Percentiles rank a stretch among this genome's conserved stretches.
These are phyloP conservation scores for Chrysanthemum lavandulifolium DNA, from an alignment of 129 eudicot species.

Conservation along the genomic window DNA sequence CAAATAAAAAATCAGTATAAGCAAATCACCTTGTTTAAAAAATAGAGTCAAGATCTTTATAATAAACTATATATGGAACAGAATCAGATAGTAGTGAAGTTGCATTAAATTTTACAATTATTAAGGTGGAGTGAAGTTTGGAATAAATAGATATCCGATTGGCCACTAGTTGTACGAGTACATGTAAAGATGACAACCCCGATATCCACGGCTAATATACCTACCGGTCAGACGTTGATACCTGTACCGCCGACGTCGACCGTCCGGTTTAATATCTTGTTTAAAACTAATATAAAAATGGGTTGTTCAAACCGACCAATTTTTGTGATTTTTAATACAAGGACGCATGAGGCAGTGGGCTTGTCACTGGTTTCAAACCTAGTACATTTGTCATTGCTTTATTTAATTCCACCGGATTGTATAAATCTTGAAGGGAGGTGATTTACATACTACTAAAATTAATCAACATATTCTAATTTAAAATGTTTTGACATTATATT, in stretches of 20 bases:
- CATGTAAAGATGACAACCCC: slow-evolving; percentile 20
- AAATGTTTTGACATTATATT: no score
- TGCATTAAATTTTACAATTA: background rate
- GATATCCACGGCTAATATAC: slow-evolving; percentile 12
- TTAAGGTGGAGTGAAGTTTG: slow-evolving; percentile 16
- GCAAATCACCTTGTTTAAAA: no score
- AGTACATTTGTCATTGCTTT: background rate
- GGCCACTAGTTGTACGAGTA: slow-evolving; percentile 16
- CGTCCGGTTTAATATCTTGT: background rate
- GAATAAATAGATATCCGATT: slow-evolving; percentile 22
- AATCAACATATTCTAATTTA: no score
- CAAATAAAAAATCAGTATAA: no score
- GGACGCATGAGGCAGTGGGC: slow-evolving; percentile 17
- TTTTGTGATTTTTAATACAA: slow-evolving; percentile 3
- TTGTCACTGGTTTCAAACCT: slow-evolving; percentile 13
- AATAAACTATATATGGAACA: background rate
- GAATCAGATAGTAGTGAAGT: background rate
- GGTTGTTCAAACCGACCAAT: slow-evolving; percentile 31
- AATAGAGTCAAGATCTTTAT: background rate
- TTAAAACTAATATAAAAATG: background rate
- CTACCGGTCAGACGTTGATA: slow-evolving; percentile 11
- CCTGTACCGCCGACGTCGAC: slow-evolving; percentile 30
- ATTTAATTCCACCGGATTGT: no score
- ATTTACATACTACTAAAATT: no score
- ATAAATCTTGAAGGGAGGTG: no score